A percentile compares a stretch with the other conserved stretches of the same genome.
Conservation (phyloP, 306 rosid genomes). For the Lathyrus sativus region DNA sequence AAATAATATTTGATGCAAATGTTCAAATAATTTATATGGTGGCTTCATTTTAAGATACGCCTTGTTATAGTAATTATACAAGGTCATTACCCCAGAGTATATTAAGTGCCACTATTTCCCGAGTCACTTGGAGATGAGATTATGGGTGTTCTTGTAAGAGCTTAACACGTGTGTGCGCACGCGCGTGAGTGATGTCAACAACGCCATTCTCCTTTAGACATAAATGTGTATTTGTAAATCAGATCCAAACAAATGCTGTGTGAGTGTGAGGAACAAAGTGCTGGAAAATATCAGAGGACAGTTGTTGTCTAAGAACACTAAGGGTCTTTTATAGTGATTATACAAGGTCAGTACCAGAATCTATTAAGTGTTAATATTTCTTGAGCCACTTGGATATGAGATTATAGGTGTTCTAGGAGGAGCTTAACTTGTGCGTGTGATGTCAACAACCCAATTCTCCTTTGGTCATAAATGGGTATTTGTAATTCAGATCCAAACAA, state of each 20-base stretch:
- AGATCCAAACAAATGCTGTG: conserved; percentile 31
- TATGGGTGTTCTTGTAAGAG: conserved; percentile 15
- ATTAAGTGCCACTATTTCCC: conserved; percentile 18
- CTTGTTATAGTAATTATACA: conserved; percentile 17
- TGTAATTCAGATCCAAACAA: conserved; percentile 22
- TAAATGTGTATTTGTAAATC: conserved; percentile 29
- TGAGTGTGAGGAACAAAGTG: conserved; percentile 1
- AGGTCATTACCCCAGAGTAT: conserved; percentile 10
- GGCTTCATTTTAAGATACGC: conserved; percentile 13
- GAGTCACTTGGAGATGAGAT: conserved; percentile 27
- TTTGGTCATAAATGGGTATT: conserved; percentile 23
- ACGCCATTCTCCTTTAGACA: conserved; percentile 22
- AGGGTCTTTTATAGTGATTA: conserved; percentile 39
- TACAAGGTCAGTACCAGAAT: conserved; percentile 15
- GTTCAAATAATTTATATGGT: conserved; percentile 6
- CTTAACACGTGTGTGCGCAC: background rate
- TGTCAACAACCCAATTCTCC: conserved; percentile 24
- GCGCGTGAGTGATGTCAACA: background rate
- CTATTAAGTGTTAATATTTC: conserved; percentile 17
- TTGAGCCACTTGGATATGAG: conserved; percentile 24
- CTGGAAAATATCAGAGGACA: conserved; percentile 21
- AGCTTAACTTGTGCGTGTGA: background rate
- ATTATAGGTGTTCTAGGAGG: conserved; percentile 25
- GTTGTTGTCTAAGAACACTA: conserved; percentile 37
- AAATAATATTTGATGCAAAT: conserved; percentile 9